Conservation (phyloP, 208 protist genomes). For the Acanthamoeba culbertsoni region DNA sequence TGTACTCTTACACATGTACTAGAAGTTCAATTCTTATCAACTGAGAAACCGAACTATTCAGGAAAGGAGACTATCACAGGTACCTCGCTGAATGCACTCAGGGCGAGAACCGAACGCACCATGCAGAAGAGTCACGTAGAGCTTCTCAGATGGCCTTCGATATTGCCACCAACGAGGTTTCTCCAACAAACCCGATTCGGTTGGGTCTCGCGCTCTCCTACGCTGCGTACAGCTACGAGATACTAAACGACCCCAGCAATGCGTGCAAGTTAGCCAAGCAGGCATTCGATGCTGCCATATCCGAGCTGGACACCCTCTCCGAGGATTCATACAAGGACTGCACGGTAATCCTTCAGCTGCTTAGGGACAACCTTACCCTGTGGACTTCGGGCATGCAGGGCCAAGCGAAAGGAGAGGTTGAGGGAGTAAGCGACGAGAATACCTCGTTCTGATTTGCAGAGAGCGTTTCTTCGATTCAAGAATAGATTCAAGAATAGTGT, state of each 20-base stretch:
- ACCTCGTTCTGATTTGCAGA: no score
- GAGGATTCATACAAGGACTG: constrained; percentile 86
- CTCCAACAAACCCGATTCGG: constrained; percentile 87
- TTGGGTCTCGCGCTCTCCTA: constrained; percentile 90
- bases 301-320: constrained; percentile 84
- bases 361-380: constrained; percentile 89
- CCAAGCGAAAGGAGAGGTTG: not conserved
- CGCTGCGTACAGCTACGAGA: constrained; percentile 92
- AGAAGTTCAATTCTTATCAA: no score
- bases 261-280: constrained; percentile 88
- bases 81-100: constrained; percentile 87
- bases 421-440: not conserved
- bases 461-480: no score
- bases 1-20: constrained; percentile 37
- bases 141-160: constrained; percentile 84
- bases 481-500: no score
- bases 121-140: constrained; percentile 76
- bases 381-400: constrained; percentile 83
- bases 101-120: constrained; percentile 67
- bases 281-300: constrained; percentile 89
- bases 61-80: constrained; percentile 88
- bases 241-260: constrained; percentile 77
- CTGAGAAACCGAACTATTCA: no score
- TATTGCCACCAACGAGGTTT: constrained; percentile 77
- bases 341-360: constrained; percentile 91